phyloP scores from a whole-genome alignment of 225 moss, liverwort and hornwort species.

The Marchantia polymorpha region DNA sequence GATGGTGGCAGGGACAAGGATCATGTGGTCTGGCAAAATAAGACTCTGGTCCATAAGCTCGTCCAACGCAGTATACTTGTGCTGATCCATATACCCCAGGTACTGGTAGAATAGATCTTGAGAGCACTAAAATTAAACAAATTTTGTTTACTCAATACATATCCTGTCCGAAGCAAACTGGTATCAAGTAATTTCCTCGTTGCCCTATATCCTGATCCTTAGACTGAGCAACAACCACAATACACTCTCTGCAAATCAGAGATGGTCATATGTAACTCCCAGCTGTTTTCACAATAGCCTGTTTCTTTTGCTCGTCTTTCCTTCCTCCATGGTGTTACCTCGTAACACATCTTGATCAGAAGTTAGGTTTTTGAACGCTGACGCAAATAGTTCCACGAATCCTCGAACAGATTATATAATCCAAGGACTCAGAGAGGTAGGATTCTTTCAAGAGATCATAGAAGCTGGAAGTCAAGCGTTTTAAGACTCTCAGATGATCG shows the following conservation, averaged over 20 bases:
- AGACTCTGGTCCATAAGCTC: constrained; percentile 11
- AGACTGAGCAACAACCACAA: no score
- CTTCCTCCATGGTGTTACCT: no score
- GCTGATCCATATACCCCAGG: constrained; percentile 22
- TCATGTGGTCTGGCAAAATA: constrained; percentile 21
- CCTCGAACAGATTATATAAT: neutral
- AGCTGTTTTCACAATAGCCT: no score
- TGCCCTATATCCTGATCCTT: no score
- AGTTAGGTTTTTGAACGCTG: neutral
- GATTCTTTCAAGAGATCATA: constrained; percentile 13
- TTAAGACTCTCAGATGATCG: neutral
- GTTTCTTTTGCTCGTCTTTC: no score
- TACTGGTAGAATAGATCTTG: neutral
- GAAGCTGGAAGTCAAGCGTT: constrained; percentile 3
- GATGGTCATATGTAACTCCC: no score
- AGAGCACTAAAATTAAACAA: neutral
- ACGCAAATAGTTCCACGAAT: neutral
- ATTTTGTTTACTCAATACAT: neutral
- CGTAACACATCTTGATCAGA: neutral
- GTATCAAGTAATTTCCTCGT: no score
- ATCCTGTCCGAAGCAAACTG: no score
- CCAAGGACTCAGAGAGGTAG: constrained; percentile 9
- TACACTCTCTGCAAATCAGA: no score
- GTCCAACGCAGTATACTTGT: constrained; percentile 13
- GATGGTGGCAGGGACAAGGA: constrained; percentile 2